A percentile compares a stretch with the other conserved stretches of the same genome.
These are phyloP conservation scores for Ascochyta viciae-villosae DNA, from an alignment of 2,329 filamentous ascomycete species.

Conservation along the genomic window DNA sequence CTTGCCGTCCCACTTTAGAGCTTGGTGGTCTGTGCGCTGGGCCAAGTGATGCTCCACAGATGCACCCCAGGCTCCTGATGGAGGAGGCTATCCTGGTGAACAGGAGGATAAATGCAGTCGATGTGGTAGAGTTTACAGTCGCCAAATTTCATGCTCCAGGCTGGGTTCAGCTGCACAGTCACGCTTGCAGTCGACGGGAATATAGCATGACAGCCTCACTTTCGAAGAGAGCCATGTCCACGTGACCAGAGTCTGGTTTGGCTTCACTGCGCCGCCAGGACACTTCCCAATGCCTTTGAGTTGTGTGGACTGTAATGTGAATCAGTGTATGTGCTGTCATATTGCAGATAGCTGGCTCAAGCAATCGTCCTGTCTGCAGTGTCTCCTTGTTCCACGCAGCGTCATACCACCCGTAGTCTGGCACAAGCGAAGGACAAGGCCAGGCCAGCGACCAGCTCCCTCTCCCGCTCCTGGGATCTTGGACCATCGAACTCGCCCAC, in stretches of 20 bases:
- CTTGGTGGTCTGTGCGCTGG: conserved; percentile 19
- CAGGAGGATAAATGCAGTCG: background rate
- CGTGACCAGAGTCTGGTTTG: conserved; percentile 6
- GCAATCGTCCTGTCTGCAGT: background rate
- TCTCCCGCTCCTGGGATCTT: conserved; percentile 35
- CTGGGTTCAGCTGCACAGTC: background rate
- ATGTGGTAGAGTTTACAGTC: background rate
- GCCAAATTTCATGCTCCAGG: too few species aligned
- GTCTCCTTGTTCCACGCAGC: conserved; percentile 7
- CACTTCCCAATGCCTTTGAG: background rate
- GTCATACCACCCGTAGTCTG: conserved; percentile 11
- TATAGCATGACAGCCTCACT: background rate
- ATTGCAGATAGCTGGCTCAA: background rate
- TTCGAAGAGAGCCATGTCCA: background rate
- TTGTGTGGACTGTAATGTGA: background rate
- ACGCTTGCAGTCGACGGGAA: too few species aligned
- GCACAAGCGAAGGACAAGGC: conserved; percentile 17
- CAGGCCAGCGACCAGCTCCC: conserved; percentile 32
- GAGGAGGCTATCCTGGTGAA: background rate
- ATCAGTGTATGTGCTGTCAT: background rate
- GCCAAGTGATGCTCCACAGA: conserved; percentile 14
- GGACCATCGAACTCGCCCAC: conserved; percentile 29
- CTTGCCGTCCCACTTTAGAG: conserved; percentile 12
- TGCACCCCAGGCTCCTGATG: background rate
- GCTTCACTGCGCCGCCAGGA: conserved; percentile 5